These are phyloP conservation scores for Solanum appendiculatum DNA, from an alignment of 257 asterid genomes.

Conservation along the genomic window DNA sequence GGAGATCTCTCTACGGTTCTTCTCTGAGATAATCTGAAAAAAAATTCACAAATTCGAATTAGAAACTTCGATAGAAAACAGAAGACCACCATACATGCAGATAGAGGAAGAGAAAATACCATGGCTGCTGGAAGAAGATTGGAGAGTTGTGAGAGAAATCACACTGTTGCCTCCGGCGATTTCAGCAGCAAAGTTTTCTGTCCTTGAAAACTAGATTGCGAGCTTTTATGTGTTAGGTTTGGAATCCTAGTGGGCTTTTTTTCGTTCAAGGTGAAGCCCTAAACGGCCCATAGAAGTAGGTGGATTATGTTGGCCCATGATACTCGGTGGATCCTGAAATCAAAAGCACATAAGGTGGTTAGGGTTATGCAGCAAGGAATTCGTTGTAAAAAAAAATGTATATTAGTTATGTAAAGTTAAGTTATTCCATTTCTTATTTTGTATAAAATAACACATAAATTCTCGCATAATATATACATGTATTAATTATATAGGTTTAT, in stretches of 20 bases:
- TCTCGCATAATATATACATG: too few species aligned
- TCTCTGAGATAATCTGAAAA: constrained; percentile 71
- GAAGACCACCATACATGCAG: not conserved
- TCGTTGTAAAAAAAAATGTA: not conserved
- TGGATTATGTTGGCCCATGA: not conserved
- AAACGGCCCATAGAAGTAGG: not conserved
- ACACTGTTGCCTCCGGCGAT: constrained; percentile 7
- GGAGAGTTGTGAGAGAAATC: not conserved
- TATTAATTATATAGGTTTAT: not conserved
- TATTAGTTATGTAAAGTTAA: not conserved
- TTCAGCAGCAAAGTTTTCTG: not conserved
- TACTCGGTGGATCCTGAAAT: not conserved
- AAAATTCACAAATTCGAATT: not conserved
- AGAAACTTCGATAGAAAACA: not conserved
- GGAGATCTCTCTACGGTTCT: constrained; percentile 90
- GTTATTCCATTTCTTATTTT: not conserved
- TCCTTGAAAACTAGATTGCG: constrained; percentile 16
- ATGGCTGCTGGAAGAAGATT: constrained; percentile 21
- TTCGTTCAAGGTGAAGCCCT: not conserved
- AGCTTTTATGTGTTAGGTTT: not conserved
- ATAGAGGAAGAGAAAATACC: constrained; percentile 17
- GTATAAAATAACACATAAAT: not conserved
- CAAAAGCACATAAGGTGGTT: not conserved
- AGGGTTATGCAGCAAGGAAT: not conserved
- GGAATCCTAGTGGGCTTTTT: not conserved